Percentiles rank a stretch among this genome's conserved stretches.
Conservation (phyloP, 805 yeast genomes). For the Teunomyces funiuensis region DNA sequence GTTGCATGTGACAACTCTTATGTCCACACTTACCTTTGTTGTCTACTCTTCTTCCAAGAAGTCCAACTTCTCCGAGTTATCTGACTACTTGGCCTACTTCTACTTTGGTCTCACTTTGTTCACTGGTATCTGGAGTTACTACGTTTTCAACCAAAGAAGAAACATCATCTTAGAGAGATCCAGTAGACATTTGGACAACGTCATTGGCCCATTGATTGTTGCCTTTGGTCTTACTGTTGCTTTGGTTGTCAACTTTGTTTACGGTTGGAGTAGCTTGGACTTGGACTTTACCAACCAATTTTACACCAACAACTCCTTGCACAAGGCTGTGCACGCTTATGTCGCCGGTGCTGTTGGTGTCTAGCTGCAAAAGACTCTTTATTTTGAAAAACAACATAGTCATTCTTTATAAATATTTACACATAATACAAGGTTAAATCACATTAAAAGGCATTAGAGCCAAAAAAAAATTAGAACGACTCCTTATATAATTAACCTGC, state of each 20-base stretch:
- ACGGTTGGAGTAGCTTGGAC: conserved; percentile 46
- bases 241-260: conserved; percentile 67
- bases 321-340: conserved; percentile 34
- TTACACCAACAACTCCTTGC: conserved; percentile 32
- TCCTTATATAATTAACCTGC: neutral
- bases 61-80: conserved; percentile 63
- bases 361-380: neutral
- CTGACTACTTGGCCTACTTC: conserved; percentile 70
- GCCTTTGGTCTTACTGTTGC: conserved; percentile 68
- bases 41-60: conserved; percentile 72
- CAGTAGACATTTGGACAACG: conserved; percentile 84
- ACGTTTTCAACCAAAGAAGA: conserved; percentile 68
- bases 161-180: conserved; percentile 75
- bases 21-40: conserved; percentile 82
- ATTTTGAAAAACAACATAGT: neutral
- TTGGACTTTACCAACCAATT: conserved; percentile 27
- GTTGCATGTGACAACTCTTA: conserved; percentile 84
- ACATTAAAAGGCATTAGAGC: too few relatives aligned
- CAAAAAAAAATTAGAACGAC: too few relatives aligned
- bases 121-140: conserved; percentile 87
- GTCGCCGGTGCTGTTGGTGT: conserved; percentile 18
- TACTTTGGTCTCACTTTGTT: conserved; percentile 82
- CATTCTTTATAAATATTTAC: neutral
- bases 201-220: conserved; percentile 83
- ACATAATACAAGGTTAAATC: too few relatives aligned